phyloP scores from a whole-genome alignment of 2,329 filamentous ascomycete species.

The Zalaria sp. region DNA sequence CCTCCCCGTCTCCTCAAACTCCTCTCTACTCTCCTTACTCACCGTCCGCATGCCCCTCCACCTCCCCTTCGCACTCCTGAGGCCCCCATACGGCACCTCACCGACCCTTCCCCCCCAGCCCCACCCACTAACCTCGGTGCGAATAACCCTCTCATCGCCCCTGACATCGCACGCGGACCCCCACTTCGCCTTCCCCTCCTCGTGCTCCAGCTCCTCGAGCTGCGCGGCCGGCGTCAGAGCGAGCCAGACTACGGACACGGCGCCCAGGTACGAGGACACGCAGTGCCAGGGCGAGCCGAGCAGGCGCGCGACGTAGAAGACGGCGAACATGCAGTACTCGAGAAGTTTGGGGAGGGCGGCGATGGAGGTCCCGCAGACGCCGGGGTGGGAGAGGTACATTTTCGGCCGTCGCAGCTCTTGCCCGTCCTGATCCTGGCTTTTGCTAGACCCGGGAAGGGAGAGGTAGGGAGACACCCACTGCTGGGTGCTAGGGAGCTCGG shows the following conservation, averaged over 20 bases:
- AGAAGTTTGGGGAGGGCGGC: conserved; percentile 60
- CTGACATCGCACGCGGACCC: conserved; percentile 53
- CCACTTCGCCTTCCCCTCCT: conserved; percentile 60
- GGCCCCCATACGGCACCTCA: conserved; percentile 27
- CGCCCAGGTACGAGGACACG: conserved; percentile 61
- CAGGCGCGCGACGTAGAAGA: conserved; percentile 59
- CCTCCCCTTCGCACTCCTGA: conserved; percentile 37
- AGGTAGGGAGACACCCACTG: conserved; percentile 46
- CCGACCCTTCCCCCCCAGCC: conserved; percentile 45
- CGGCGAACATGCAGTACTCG: conserved; percentile 51
- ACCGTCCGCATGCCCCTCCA: conserved; percentile 43
- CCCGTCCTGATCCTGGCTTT: conserved; percentile 7
- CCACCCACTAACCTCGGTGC: conserved; percentile 80
- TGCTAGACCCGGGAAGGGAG: conserved; percentile 15
- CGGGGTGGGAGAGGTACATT: conserved; percentile 73
- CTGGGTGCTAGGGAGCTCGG: conserved; percentile 48
- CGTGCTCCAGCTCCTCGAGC: conserved; percentile 40
- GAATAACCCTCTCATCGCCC: conserved; percentile 49
- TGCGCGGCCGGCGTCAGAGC: conserved; percentile 51
- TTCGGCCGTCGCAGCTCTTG: conserved; percentile 31
- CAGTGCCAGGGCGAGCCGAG: conserved; percentile 83
- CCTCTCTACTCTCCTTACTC: conserved; percentile 55
- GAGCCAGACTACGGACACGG: conserved; percentile 64
- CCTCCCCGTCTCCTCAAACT: conserved; percentile 51
- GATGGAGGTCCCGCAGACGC: conserved; percentile 70